A percentile compares a stretch with the other conserved stretches of the same genome.
phyloP scores from a whole-genome alignment of 768 basidiomycete species.

The Lactarius akahatsu region DNA sequence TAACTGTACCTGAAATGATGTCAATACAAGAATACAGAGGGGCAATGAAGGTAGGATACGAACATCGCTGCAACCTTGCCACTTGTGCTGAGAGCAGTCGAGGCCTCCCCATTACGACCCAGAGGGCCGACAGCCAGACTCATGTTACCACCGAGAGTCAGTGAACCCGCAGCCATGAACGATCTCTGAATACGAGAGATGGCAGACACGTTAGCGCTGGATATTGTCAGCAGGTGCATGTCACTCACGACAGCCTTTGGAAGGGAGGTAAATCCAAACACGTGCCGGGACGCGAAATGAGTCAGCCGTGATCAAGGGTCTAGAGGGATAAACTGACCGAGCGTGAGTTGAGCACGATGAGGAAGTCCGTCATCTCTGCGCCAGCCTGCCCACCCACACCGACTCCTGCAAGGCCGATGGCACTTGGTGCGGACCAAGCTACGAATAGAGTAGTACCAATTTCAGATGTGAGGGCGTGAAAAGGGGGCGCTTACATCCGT shows the following conservation, averaged over 20 bases:
- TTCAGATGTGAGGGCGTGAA: background rate
- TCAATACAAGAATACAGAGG: constrained; percentile 4
- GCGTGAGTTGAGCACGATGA: constrained; percentile 82
- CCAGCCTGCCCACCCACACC: constrained; percentile 85
- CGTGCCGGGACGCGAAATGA: background rate
- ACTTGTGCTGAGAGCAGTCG: constrained; percentile 75
- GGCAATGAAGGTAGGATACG: constrained; percentile 23
- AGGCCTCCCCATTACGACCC: constrained; percentile 93
- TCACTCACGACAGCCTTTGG: constrained; percentile 62
- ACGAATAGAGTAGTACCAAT: constrained; percentile 9
- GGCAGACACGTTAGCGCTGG: constrained; percentile 1
- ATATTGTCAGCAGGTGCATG: background rate
- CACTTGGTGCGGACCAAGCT: constrained; percentile 95
- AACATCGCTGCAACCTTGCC: constrained; percentile 93
- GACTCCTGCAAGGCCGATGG: constrained; percentile 89
- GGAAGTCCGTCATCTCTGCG: constrained; percentile 87
- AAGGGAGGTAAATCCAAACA: constrained; percentile 6
- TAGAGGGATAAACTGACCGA: constrained; percentile 49
- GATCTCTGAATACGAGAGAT: constrained; percentile 47
- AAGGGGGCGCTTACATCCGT: constrained; percentile 64
- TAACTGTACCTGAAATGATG: constrained; percentile 69
- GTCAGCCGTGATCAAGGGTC: constrained; percentile 14
- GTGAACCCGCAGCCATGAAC: constrained; percentile 92
- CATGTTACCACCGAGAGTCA: constrained; percentile 89
- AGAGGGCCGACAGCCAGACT: constrained; percentile 89